Conservation (phyloP, 2,329 filamentous ascomycete species). For the Xylaria sp. region DNA sequence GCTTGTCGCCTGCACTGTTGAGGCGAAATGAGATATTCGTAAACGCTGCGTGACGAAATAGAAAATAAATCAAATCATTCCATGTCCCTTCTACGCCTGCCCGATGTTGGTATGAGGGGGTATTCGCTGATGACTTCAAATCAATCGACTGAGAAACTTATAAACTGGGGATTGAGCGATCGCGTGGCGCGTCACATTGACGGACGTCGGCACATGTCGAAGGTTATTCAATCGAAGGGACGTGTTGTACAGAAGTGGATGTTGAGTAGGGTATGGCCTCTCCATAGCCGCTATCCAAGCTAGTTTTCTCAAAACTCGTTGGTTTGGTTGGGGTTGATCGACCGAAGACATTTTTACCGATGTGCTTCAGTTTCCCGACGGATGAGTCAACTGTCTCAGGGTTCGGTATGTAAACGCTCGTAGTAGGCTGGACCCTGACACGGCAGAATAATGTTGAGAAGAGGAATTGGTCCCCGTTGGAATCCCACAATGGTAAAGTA, state of each 20-base stretch:
- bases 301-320: constrained; percentile 61
- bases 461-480: constrained; percentile 89
- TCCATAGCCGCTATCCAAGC: constrained; percentile 56
- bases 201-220: constrained; percentile 43
- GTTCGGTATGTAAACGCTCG: constrained; percentile 66
- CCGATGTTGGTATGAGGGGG: constrained; percentile 28
- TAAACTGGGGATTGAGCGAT: constrained; percentile 12
- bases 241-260: constrained; percentile 36
- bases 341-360: constrained; percentile 68
- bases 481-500: constrained; percentile 88
- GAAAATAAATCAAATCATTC: constrained; percentile 33
- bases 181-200: constrained; percentile 14
- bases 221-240: constrained; percentile 36
- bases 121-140: constrained; percentile 34
- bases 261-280: constrained; percentile 41
- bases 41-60: constrained; percentile 28
- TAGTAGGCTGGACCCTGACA: constrained; percentile 73
- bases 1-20: constrained; percentile 28
- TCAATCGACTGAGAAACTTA: constrained; percentile 26
- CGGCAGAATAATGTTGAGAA: constrained; percentile 95
- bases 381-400: constrained; percentile 54
- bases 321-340: constrained; percentile 63
- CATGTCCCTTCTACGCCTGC: constrained; percentile 34
- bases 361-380: constrained; percentile 65
- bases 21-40: constrained; percentile 33